A percentile compares a stretch with the other conserved stretches of the same genome.
phyloP scores from a whole-genome alignment of 2,329 filamentous ascomycete species.

The Aspergillus amoenus region DNA sequence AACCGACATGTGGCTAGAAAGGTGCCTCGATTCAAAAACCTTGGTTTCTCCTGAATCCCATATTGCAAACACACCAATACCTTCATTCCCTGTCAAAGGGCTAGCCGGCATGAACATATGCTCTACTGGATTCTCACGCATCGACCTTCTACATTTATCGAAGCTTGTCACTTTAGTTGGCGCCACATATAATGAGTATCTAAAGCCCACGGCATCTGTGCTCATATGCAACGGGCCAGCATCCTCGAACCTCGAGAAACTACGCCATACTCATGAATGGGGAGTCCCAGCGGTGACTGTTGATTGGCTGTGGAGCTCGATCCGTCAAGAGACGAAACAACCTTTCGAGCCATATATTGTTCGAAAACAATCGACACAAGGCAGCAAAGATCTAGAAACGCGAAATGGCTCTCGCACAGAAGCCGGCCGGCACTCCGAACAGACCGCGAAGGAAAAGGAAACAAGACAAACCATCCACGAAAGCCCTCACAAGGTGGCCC shows the following conservation, averaged over 20 bases:
- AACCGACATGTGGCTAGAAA: constrained; percentile 92
- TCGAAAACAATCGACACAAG: constrained; percentile 25
- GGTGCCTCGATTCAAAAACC: constrained; percentile 74
- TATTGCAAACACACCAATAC: constrained; percentile 74
- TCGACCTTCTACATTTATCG: constrained; percentile 81
- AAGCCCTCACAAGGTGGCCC: background rate
- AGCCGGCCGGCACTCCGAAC: constrained; percentile 11
- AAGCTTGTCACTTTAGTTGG: constrained; percentile 73
- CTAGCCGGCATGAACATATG: constrained; percentile 72
- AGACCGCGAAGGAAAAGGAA: constrained; percentile 12
- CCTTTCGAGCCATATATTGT: constrained; percentile 49
- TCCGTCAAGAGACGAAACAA: constrained; percentile 54
- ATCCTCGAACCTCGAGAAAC: constrained; percentile 66
- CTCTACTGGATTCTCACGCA: constrained; percentile 77
- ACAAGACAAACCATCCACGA: background rate
- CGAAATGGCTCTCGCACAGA: constrained; percentile 22
- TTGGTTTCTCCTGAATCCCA: constrained; percentile 69
- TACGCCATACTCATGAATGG: constrained; percentile 72
- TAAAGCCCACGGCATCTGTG: constrained; percentile 70
- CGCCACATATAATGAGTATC: constrained; percentile 75
- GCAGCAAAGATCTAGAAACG: constrained; percentile 17
- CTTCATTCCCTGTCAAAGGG: constrained; percentile 65
- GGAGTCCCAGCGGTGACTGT: constrained; percentile 76
- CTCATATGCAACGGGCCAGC: constrained; percentile 66
- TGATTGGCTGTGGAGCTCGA: constrained; percentile 83